Percentiles rank a stretch among this genome's conserved stretches.
These are phyloP conservation scores for Thermothielavioides terrestris DNA, from an alignment of 495 filamentous ascomycete genomes.

Conservation along the genomic window DNA sequence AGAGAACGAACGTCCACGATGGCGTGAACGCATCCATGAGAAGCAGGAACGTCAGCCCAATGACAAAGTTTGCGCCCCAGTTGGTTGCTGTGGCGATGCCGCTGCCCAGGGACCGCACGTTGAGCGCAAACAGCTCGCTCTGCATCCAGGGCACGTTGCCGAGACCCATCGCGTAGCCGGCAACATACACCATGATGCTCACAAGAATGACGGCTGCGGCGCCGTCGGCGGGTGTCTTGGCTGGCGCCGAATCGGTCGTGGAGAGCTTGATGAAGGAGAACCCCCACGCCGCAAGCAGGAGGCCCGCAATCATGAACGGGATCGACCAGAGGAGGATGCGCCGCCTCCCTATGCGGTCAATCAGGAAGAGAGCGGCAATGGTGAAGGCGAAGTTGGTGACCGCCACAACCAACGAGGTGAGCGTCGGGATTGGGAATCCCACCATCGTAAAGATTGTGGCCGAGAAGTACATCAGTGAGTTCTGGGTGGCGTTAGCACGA, in stretches of 20 bases:
- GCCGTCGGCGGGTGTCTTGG: conserved; percentile 16
- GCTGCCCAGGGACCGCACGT: conserved; percentile 72
- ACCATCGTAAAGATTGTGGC: conserved; percentile 79
- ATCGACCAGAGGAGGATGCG: conserved; percentile 78
- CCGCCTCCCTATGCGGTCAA: conserved; percentile 74
- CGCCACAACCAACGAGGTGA: conserved; percentile 74
- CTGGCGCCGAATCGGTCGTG: conserved; percentile 1
- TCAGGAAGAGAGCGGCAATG: conserved; percentile 61
- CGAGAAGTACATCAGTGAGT: conserved; percentile 92
- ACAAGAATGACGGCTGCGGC: conserved; percentile 52
- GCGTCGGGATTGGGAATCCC: conserved; percentile 70
- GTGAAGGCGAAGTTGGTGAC: conserved; percentile 79
- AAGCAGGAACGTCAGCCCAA: conserved; percentile 78
- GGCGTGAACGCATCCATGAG: conserved; percentile 74
- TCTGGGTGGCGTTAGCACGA: conserved; percentile 37
- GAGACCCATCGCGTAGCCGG: conserved; percentile 77
- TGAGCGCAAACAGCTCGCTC: conserved; percentile 79
- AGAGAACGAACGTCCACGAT: conserved; percentile 68
- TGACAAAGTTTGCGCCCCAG: conserved; percentile 81
- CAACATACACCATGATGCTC: conserved; percentile 74
- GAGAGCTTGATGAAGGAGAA: conserved; percentile 54
- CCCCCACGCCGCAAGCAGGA: conserved; percentile 55
- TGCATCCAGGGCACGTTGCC: conserved; percentile 94
- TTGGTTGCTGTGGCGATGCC: conserved; percentile 80
- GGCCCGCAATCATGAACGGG: conserved; percentile 69